Evolutionary conservation across 2,329 filamentous ascomycete species (phyloP).

Genomic region (Pyrenophora tritici-repentis): DNA sequence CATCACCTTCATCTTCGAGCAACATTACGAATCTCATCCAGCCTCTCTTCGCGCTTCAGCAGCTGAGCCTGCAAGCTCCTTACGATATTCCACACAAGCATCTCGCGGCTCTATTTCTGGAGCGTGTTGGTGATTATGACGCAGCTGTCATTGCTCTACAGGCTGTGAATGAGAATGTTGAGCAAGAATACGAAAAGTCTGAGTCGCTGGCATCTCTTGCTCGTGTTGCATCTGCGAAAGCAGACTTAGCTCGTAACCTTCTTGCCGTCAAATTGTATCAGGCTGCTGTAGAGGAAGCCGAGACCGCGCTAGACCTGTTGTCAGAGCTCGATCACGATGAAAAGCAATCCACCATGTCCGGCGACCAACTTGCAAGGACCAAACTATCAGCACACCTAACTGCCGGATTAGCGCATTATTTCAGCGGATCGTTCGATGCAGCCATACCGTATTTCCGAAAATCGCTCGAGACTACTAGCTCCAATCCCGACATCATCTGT

Average conservation of each 20-base stretch:
- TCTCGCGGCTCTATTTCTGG: conserved; percentile 77
- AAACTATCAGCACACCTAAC: conserved; percentile 86
- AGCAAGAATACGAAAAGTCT: conserved; percentile 81
- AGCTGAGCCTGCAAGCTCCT: conserved; percentile 73
- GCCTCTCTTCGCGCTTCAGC: conserved; percentile 85
- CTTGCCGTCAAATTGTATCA: conserved; percentile 70
- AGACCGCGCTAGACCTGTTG: conserved; percentile 78
- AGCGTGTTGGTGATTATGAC: conserved; percentile 72
- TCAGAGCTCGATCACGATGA: conserved; percentile 63
- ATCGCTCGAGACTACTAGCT: conserved; percentile 75
- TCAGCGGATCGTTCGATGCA: conserved; percentile 65
- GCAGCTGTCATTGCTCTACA: conserved; percentile 69
- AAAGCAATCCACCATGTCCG: conserved; percentile 60
- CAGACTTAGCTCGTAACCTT: conserved; percentile 83
- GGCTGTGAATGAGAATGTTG: conserved; percentile 69
- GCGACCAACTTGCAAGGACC: conserved; percentile 69
- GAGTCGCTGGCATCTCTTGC: conserved; percentile 76
- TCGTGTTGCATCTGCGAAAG: conserved; percentile 79
- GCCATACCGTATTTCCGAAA: conserved; percentile 80
- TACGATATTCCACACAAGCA: conserved; percentile 75
- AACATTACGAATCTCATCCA: conserved; percentile 71
- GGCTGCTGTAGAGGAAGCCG: conserved; percentile 76
- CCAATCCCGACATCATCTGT: conserved; percentile 82
- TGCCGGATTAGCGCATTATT: conserved; percentile 81
- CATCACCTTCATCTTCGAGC: conserved; percentile 57